Conservation (phyloP, 495 filamentous ascomycete species). For the Achaetomiella virescens region DNA sequence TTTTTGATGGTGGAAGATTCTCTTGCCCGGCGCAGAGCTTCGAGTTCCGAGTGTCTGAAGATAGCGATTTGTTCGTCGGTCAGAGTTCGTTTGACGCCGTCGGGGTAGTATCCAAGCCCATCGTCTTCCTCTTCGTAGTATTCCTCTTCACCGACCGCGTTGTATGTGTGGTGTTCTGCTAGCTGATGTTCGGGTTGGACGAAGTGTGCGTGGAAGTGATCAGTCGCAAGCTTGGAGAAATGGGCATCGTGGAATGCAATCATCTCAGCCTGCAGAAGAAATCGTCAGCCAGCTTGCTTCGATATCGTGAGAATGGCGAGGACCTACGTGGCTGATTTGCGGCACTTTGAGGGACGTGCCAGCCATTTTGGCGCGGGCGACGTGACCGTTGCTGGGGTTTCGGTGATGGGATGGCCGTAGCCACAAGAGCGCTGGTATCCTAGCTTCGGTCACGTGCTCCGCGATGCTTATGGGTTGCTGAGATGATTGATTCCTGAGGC, state of each 20-base stretch:
- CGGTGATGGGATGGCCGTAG: conserved; percentile 1
- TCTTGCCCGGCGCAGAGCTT: conserved; percentile 54
- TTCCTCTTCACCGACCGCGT: conserved; percentile 26
- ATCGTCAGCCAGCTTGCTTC: conserved; percentile 16
- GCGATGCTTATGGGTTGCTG: neutral
- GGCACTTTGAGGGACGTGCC: conserved; percentile 23
- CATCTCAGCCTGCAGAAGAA: conserved; percentile 58
- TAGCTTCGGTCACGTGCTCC: conserved; percentile 20
- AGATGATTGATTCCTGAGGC: neutral
- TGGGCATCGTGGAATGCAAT: conserved; percentile 61
- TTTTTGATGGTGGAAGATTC: conserved; percentile 20
- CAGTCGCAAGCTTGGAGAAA: conserved; percentile 43
- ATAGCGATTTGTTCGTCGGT: conserved; percentile 89
- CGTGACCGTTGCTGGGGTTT: conserved; percentile 5
- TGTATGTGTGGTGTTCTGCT: conserved; percentile 14
- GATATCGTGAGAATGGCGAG: neutral
- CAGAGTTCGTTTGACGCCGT: conserved; percentile 84
- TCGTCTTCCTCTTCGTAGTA: conserved; percentile 50
- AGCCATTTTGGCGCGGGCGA: conserved; percentile 22
- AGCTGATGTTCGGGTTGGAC: conserved; percentile 28
- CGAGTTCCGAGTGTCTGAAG: conserved; percentile 84
- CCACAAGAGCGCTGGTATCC: neutral
- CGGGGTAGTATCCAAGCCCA: conserved; percentile 78
- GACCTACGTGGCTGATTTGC: conserved; percentile 48
- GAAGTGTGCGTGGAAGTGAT: conserved; percentile 46